These are phyloP conservation scores for Phytophthora tentaculata DNA, from an alignment of 352 stramenopile genomes.

Conservation along the genomic window DNA sequence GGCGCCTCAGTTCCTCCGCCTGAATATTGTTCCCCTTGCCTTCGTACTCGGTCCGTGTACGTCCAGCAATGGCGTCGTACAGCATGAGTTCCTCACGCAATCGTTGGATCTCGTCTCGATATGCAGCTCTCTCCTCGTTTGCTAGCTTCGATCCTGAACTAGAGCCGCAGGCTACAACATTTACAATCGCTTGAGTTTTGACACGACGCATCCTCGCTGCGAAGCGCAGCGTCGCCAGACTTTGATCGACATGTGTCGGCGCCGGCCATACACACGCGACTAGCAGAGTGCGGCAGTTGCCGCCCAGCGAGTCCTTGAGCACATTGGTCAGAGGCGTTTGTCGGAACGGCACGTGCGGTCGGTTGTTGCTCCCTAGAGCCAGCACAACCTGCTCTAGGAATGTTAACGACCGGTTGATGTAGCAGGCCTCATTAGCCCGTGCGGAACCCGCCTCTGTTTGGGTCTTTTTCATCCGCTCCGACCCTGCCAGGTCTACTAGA, in stretches of 20 bases:
- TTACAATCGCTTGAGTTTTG: conserved; percentile 78
- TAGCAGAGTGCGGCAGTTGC: conserved; percentile 83
- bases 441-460: conserved; percentile 44
- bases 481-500: conserved; percentile 92
- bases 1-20: conserved; percentile 29
- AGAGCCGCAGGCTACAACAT: conserved; percentile 37
- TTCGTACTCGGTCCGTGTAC: conserved; percentile 43
- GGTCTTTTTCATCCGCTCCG: conserved; percentile 93
- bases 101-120: conserved; percentile 59
- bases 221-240: conserved; percentile 91
- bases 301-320: conserved; percentile 88
- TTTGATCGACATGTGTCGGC: conserved; percentile 78
- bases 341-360: conserved; percentile 92
- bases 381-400: conserved; percentile 91
- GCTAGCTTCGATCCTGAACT: conserved; percentile 17
- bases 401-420: conserved; percentile 72
- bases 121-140: conserved; percentile 24
- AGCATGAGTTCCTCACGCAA: conserved; percentile 67
- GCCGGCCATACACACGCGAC: conserved; percentile 89
- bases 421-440: conserved; percentile 53
- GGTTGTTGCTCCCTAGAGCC: conserved; percentile 88
- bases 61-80: conserved; percentile 66
- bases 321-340: conserved; percentile 94
- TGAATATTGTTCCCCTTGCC: conserved; percentile 21
- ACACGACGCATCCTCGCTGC: conserved; percentile 88